Percentiles rank a stretch among this genome's conserved stretches.
phyloP scores from a whole-genome alignment of 192 early-diverging fungal species.

The Spizellomyces punctatus region DNA sequence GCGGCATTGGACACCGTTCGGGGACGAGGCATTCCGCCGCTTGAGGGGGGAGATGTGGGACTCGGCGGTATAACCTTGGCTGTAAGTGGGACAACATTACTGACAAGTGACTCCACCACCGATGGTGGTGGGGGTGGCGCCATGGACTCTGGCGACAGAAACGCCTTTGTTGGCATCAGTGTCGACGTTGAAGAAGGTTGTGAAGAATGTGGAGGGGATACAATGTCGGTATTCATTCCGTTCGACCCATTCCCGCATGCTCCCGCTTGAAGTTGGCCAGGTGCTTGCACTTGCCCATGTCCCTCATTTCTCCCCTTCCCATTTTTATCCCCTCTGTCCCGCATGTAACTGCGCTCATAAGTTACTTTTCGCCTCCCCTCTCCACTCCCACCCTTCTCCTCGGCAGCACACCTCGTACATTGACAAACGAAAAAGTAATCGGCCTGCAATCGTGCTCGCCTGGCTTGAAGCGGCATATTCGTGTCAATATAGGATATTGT shows the following conservation, averaged over 20 bases:
- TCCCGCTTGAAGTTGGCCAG: background rate
- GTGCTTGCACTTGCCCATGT: background rate
- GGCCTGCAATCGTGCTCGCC: constrained; percentile 49
- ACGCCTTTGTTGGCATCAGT: no score
- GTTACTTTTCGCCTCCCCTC: constrained; percentile 15
- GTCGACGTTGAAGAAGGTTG: no score
- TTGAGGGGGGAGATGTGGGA: no score
- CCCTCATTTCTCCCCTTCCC: constrained; percentile 1
- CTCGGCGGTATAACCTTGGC: no score
- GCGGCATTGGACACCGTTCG: no score
- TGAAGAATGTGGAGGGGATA: no score
- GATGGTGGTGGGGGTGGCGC: no score
- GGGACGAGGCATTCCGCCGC: no score
- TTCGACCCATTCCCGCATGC: background rate
- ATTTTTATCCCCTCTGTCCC: background rate
- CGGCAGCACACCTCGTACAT: constrained; percentile 56
- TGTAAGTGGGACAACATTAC: no score
- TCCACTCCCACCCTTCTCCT: constrained; percentile 15
- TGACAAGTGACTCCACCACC: no score
- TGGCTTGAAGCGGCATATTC: constrained; percentile 57
- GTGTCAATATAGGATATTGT: constrained; percentile 73
- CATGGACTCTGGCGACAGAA: no score
- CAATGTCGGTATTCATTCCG: background rate
- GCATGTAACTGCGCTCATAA: constrained; percentile 27
- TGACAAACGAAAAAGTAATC: constrained; percentile 70